Evolutionary conservation across 2,329 filamentous ascomycete species (phyloP), one percentile per base, ranked within the genome.

Genomic region (Huntiella omanensis): DNA sequence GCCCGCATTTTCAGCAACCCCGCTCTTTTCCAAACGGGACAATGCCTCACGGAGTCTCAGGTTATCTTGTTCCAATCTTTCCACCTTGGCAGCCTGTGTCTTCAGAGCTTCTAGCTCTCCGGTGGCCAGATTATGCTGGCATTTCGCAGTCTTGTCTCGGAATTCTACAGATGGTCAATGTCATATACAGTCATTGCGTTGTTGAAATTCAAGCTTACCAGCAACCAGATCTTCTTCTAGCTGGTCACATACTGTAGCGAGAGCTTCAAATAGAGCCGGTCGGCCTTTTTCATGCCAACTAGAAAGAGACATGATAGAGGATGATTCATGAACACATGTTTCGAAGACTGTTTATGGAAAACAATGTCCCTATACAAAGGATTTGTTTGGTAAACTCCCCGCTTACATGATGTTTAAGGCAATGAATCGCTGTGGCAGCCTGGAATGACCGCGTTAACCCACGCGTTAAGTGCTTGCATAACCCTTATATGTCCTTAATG

Each of bases 1-100:
- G 8, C 22, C 22, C 22, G 8, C 22, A 28, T 28, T 28, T 28
- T 28, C 22, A 10, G 22, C 22, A 3, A 3, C 22, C 22, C 22
- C 22, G 22, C 22, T 28, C 22, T 28, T 49, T 33, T 49, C 33
- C 22, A 41, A 40, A 16, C 39, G 52, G 50, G 7, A 70, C 49
- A 45, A n/a, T 6, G 67, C 59, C 32, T 52, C 54, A 43, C 57
- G 60, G 4, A 73, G 58, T 4, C 56, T 50, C n/a, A 52, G 53
- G 43, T 68, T 69, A 49, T 70, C 65, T 12, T 60, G 53, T 46
- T 67, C 60, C 19, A 71, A 53, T 1, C 51, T 54, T 11, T 60
- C 57, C 15, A 59, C 59, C 19, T 57, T 52, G 12, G 55, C 56
- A n/a, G 57, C 58, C 16, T 52, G 56, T 10, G 49, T 52, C 37